A percentile compares a stretch with the other conserved stretches of the same genome.
Conservation (phyloP, 2,329 filamentous ascomycete genomes). For the Cladosporium oxysporum region DNA sequence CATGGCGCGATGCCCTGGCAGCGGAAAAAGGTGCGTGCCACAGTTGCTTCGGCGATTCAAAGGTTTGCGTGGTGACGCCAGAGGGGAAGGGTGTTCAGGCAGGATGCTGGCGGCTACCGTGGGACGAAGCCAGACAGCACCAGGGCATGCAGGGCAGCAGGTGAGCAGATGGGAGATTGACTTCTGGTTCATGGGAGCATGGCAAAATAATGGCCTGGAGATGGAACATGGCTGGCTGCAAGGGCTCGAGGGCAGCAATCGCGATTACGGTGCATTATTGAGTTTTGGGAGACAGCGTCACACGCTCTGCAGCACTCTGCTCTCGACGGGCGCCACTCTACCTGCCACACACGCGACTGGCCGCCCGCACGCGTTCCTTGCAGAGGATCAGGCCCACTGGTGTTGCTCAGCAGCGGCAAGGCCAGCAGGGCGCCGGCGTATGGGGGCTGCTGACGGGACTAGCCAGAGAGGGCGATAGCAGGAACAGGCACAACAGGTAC, state of each 20-base stretch:
- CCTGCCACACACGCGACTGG: conserved; percentile 15
- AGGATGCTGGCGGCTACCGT: conserved; percentile 8
- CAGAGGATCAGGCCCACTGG: conserved; percentile 15
- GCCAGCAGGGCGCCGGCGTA: conserved; percentile 4
- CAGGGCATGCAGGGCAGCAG: conserved; percentile 4
- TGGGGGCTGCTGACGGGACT: conserved; percentile 8
- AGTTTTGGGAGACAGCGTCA: background rate
- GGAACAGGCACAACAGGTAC: background rate
- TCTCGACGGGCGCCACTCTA: conserved; percentile 5
- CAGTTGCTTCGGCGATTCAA: conserved; percentile 20
- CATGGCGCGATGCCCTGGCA: conserved; percentile 21
- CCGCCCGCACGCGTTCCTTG: conserved; percentile 12
- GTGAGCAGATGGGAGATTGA: conserved; percentile 8
- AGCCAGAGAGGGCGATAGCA: background rate
- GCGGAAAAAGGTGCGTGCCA: conserved; percentile 16
- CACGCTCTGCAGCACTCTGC: background rate
- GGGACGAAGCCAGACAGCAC: conserved; percentile 13
- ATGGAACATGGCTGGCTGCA: conserved; percentile 3
- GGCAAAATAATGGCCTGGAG: conserved; percentile 8
- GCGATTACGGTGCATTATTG: background rate
- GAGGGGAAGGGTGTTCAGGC: conserved; percentile 6
- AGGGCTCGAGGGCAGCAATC: background rate
- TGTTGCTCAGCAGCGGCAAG: conserved; percentile 15
- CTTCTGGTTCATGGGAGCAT: background rate
- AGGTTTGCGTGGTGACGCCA: conserved; percentile 9